Evolutionary conservation across 1,284 basidiomycete species (phyloP).

Genomic region (Leccinum fuscescens): DNA sequence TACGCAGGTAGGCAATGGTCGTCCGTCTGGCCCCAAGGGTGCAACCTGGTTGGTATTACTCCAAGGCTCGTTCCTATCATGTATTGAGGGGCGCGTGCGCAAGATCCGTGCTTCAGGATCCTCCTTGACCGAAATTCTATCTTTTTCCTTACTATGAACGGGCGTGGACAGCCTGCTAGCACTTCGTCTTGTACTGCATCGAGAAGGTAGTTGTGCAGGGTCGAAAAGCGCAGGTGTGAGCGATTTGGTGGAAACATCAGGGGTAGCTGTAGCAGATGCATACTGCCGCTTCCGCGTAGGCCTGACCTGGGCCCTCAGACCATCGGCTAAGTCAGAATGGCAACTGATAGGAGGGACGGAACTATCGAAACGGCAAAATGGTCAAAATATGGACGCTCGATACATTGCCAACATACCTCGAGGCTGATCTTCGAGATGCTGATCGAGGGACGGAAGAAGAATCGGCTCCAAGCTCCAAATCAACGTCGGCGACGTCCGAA

Average conservation of each 20-base stretch:
- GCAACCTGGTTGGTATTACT: slow-evolving; percentile 40
- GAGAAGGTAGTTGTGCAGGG: slow-evolving; percentile 15
- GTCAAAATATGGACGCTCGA: slow-evolving; percentile 14
- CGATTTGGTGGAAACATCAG: slow-evolving; percentile 24
- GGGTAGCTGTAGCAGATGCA: slow-evolving; percentile 33
- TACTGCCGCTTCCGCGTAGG: slow-evolving; percentile 56
- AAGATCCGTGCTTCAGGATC: slow-evolving; percentile 49
- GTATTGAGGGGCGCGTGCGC: slow-evolving; percentile 43
- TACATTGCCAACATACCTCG: slow-evolving; percentile 27
- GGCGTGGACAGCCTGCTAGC: slow-evolving; percentile 32
- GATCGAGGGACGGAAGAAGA: slow-evolving; percentile 27
- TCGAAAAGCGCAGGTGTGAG: slow-evolving; percentile 29
- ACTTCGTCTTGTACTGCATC: slow-evolving; percentile 20
- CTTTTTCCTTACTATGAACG: slow-evolving; percentile 35
- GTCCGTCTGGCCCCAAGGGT: slow-evolving; percentile 53
- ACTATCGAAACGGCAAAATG: slow-evolving; percentile 15
- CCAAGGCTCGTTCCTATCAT: slow-evolving; percentile 35
- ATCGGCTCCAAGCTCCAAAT: slow-evolving; percentile 54
- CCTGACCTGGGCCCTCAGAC: slow-evolving; percentile 39
- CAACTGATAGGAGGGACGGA: slow-evolving; percentile 28
- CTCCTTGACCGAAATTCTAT: slow-evolving; percentile 45
- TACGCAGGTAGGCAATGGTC: slow-evolving; percentile 57
- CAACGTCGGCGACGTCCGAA: slow-evolving; percentile 45
- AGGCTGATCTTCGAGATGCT: slow-evolving; percentile 26
- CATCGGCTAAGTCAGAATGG: slow-evolving; percentile 22